These are phyloP conservation scores for Scenedesmus sp. DNA, from an alignment of 163 green algal species.

Conservation along the genomic window DNA sequence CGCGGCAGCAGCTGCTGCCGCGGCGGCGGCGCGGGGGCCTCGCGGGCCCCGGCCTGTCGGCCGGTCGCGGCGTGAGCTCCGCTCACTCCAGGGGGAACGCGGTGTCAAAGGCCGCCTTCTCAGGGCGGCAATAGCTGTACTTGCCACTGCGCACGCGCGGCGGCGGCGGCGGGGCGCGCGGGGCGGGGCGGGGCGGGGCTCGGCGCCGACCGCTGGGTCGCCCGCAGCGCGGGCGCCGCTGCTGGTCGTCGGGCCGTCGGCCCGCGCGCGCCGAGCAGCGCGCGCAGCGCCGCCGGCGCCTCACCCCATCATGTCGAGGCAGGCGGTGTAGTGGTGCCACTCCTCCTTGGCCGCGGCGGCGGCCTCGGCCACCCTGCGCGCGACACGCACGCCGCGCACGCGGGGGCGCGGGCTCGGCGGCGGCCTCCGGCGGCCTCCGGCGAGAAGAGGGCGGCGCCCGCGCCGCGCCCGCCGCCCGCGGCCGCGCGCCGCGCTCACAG, in stretches of 20 bases:
- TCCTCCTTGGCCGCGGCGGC: slow-evolving; percentile 25
- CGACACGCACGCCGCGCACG: not conserved
- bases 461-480: not conserved
- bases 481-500: slow-evolving; percentile 18
- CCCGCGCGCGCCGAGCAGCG: too few species aligned
- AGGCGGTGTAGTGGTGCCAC: slow-evolving; percentile 42
- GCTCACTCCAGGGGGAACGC: slow-evolving; percentile 25
- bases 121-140: slow-evolving; percentile 38
- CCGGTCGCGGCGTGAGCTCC: not conserved
- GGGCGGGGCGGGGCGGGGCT: not conserved
- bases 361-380: slow-evolving; percentile 37
- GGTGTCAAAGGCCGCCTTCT: slow-evolving; percentile 38
- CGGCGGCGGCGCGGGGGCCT: too few species aligned
- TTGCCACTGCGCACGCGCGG: slow-evolving; percentile 12
- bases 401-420: not conserved
- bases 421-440: not conserved
- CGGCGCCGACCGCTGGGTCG: not conserved
- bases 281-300: too few species aligned
- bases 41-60: too few species aligned
- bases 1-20: too few species aligned
- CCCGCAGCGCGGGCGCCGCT: not conserved
- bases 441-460: not conserved
- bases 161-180: not conserved
- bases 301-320: slow-evolving; percentile 40
- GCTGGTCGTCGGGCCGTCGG: too few species aligned